These are phyloP conservation scores for Coniochaeta sp. DNA, from an alignment of 2,329 filamentous ascomycete species.

Conservation along the genomic window DNA sequence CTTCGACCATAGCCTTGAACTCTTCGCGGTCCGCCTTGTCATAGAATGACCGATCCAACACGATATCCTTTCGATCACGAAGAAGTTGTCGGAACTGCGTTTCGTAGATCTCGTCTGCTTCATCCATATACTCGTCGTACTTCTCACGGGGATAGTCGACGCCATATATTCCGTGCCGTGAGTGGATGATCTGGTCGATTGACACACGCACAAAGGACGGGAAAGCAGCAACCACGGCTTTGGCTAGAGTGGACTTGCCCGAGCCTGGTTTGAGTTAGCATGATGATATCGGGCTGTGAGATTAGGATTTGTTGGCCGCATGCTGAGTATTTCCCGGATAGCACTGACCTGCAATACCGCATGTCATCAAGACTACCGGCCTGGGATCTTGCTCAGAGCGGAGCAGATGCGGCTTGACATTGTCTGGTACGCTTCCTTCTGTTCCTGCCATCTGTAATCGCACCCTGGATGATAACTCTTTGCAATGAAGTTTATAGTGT, in stretches of 20 bases:
- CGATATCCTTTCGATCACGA: constrained; percentile 13
- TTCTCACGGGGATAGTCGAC: constrained; percentile 18
- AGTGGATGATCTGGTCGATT: constrained; percentile 15
- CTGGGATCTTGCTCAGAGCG: constrained; percentile 9
- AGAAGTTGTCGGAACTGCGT: constrained; percentile 7
- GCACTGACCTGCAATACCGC: constrained; percentile 18
- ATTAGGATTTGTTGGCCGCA: background rate
- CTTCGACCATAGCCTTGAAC: constrained; percentile 17
- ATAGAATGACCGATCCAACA: constrained; percentile 24
- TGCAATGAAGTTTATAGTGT: background rate
- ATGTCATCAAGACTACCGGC: constrained; percentile 21
- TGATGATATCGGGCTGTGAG: background rate
- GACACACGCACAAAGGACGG: constrained; percentile 18
- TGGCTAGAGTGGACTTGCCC: constrained; percentile 21
- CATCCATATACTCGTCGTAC: constrained; percentile 12
- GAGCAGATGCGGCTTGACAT: background rate
- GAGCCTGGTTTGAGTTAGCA: constrained; percentile 11
- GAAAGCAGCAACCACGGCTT: constrained; percentile 13
- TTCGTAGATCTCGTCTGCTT: constrained; percentile 20
- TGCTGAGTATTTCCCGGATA: background rate
- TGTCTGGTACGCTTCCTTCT: background rate
- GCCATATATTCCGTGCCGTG: constrained; percentile 17
- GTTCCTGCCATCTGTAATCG: background rate
- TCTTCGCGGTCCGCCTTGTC: constrained; percentile 21
- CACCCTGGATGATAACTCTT: background rate